phyloP scores from a whole-genome alignment of 2,329 filamentous ascomycete genomes.

The Talaromyces rugulosus region DNA sequence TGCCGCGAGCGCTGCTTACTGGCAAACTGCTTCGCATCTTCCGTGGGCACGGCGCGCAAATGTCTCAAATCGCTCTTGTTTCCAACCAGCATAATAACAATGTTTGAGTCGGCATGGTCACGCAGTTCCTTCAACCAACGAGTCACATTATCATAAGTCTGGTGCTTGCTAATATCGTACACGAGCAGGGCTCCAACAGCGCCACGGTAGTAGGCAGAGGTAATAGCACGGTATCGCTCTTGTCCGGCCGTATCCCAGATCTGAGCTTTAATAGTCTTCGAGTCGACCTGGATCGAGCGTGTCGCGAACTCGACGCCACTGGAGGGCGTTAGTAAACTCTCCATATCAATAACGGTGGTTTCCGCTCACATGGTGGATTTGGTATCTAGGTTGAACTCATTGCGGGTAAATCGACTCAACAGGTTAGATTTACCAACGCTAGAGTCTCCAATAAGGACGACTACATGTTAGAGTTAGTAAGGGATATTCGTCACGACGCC shows the following conservation, averaged over 20 bases:
- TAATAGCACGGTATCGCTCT: conserved; percentile 98
- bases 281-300: conserved; percentile 96
- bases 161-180: conserved; percentile 99
- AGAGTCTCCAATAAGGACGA: conserved; percentile 98
- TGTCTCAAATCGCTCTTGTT: conserved; percentile 99
- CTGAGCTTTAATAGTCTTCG: conserved; percentile 99
- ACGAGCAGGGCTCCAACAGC: conserved; percentile 95
- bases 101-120: conserved; percentile 97
- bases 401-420: conserved; percentile 97
- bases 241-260: conserved; percentile 99
- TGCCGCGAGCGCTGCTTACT: conserved; percentile 55
- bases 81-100: conserved; percentile 98
- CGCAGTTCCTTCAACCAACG: conserved; percentile 98
- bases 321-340: neutral
- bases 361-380: conserved; percentile 77
- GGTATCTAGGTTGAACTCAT: conserved; percentile 99
- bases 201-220: conserved; percentile 96
- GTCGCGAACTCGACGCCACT: conserved; percentile 94
- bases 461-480: conserved; percentile 43
- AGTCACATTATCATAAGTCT: conserved; percentile 98
- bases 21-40: conserved; percentile 96
- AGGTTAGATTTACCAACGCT: conserved; percentile 99
- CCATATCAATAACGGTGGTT: conserved; percentile 16
- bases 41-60: conserved; percentile 90
- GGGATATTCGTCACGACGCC: conserved; percentile 1